A percentile compares a stretch with the other conserved stretches of the same genome.
These are phyloP conservation scores for Antrodiella citrinella DNA, from an alignment of 768 basidiomycete genomes.

Conservation along the genomic window DNA sequence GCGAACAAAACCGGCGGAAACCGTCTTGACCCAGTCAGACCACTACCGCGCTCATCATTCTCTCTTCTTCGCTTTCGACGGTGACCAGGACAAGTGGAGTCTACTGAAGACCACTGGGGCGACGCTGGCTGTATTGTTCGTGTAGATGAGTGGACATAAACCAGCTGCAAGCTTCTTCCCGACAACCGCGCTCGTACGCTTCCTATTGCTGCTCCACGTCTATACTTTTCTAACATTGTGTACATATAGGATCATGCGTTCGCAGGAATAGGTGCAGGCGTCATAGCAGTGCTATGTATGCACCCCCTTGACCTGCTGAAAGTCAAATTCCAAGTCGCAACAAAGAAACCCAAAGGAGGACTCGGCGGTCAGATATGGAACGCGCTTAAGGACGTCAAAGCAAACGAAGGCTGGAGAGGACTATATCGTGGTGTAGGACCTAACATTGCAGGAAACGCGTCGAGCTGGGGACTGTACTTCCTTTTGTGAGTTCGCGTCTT, in stretches of 20 bases:
- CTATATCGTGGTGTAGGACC: constrained; percentile 86
- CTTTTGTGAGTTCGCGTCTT: constrained; percentile 64
- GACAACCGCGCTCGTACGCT: constrained; percentile 21
- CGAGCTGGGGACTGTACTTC: constrained; percentile 97
- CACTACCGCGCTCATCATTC: no score
- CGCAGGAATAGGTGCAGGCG: constrained; percentile 89
- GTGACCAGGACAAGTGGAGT: no score
- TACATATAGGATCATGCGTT: constrained; percentile 80
- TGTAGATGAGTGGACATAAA: constrained; percentile 6
- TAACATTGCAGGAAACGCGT: constrained; percentile 91
- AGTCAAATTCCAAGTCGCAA: constrained; percentile 86
- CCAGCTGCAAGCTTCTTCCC: constrained; percentile 35
- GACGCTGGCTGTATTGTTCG: no score
- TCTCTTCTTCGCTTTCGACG: no score
- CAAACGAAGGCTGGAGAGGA: constrained; percentile 70
- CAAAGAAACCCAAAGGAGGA: constrained; percentile 48
- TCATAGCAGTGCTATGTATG: constrained; percentile 90
- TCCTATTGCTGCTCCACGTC: neutral
- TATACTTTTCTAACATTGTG: neutral
- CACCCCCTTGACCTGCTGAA: constrained; percentile 96
- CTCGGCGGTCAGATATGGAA: constrained; percentile 70
- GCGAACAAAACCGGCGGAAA: no score
- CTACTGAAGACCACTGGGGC: no score
- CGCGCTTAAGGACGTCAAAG: constrained; percentile 66
- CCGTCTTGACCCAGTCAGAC: no score